Evolutionary conservation across 164 flowering plant genomes (phyloP).

Genomic region (Nelumbo lutea): DNA sequence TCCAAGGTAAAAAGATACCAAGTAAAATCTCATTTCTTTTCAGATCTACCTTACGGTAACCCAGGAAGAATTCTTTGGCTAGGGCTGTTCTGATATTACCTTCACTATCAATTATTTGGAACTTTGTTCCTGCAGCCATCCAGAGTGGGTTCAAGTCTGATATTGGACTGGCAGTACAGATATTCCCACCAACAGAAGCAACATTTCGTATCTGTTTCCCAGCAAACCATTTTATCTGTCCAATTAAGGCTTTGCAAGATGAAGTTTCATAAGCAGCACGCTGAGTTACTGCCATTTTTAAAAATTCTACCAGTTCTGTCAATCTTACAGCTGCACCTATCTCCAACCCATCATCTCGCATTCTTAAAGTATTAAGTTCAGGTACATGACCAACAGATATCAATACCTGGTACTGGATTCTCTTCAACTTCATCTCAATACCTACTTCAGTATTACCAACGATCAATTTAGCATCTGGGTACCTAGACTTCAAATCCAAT

Average conservation of each 20-base stretch:
- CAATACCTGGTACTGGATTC: constrained; percentile 59
- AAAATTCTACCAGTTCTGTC: constrained; percentile 44
- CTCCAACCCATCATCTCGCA: constrained; percentile 74
- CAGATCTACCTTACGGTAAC: constrained; percentile 86
- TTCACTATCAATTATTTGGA: constrained; percentile 49
- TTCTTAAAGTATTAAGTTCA: constrained; percentile 60
- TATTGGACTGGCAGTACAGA: constrained; percentile 98
- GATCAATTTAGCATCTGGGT: constrained; percentile 77
- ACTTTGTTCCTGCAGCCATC: constrained; percentile 89
- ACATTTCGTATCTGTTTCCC: constrained; percentile 93
- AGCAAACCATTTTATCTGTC: constrained; percentile 97
- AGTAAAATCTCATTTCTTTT: constrained; percentile 65
- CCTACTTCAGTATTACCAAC: constrained; percentile 96
- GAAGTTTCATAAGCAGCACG: constrained; percentile 68
- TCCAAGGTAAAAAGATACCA: constrained; percentile 89
- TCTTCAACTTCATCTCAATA: constrained; percentile 87
- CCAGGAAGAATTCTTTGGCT: constrained; percentile 82
- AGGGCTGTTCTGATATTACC: constrained; percentile 50
- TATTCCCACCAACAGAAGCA: constrained; percentile 95
- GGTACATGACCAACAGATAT: constrained; percentile 65
- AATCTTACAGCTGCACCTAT: constrained; percentile 85
- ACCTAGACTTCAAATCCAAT: constrained; percentile 57
- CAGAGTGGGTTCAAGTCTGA: constrained; percentile 97
- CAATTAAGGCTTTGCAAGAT: constrained; percentile 75
- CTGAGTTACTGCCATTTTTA: constrained; percentile 44